Base-by-base conservation (phyloP, 345 rosid genomes). In the Reutealis trisperma region DNA sequence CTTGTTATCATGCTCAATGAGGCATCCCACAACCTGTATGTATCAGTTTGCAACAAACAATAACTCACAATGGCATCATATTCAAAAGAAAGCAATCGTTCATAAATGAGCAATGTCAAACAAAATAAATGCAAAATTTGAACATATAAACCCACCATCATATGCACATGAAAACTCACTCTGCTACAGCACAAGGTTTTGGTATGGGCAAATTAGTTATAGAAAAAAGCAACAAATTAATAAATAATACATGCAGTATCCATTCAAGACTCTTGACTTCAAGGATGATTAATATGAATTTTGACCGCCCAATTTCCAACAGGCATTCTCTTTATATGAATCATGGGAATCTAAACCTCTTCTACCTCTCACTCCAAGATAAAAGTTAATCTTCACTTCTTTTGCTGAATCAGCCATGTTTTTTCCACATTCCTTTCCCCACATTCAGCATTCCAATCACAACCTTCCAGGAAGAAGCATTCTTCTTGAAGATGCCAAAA, bases 21-120 rank as follows among this genome's bases (percentile, higher is more conserved):
- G 92, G 86, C 99, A 96, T 79, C 99, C 99, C 13, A 93, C 99
- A 70, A 96, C 99, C 99, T 96, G 51, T 34, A 70, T 59, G 52
- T 59, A 75, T 25, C 41, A 62, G 24, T 51, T 76, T 42, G 58
- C 62, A 73, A 82, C 45, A 76, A 45, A 67, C 19, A 63, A 59
- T 64, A 19, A 69, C 45, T 74, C 45, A 68, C 44, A 51, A 63
- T 30, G 44, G 24, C 21, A 15, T 45, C 21, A 30, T 58, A 69
- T 32, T 73, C 12, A 68, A 52, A 55, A 30, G 19, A 59, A 76
- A 47, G 49, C 12, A 76, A 82, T 45, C 19, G 21, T 21, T 74
- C 24, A 14, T 32, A 11, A 13, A 62, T 27, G 4, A 22, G 49
- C 73, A 37, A 25, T 55, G 19, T 6, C 61, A 72, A 59, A 24